Evolutionary conservation across 805 yeast genomes (phyloP), one percentile per base, ranked within the genome.

Genomic region (Saturnispora zaruensis): DNA sequence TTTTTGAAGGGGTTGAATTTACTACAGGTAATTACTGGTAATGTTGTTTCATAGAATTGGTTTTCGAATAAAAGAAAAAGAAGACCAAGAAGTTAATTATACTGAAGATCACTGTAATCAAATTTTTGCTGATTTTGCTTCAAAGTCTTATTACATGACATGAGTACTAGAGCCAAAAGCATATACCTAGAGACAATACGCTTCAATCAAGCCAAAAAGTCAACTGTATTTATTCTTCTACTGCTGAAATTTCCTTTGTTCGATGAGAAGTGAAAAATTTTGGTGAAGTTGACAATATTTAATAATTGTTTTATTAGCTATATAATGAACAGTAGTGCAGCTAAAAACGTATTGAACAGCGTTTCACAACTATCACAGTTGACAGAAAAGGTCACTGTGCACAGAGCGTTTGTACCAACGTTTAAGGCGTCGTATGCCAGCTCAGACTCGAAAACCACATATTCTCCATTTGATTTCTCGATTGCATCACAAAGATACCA

Each of bases 401-500:
- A 32, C 48, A 62, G 55, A 41, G 64, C 60, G 54, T 72, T 77
- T 46, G 66, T 67, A 54, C 65, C 69, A 45, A 51, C 55, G 8
- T 72, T 76, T 52, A 65, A 74, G 33, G 74, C 70, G 59, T 21
- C 40, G 13, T 47, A 41, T 26, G 36, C 20, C 7, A 38, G 44
- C 24, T n/a, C 16, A 9, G 50, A 47, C 11, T 32, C 41, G 5
- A 73, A 66, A 44, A 67, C 75, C 4, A 76, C 79, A 0, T 88
- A 88, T 62, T 91, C 85, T 57, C 93, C 96, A 46, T 83, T 82
- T 66, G 95, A 87, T 64, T 87, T 87, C 58, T 77, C 86, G 28
- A 65, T 79, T 59, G 78, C 82, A 43, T 78, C 76, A 56, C 59
- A 78, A 36, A 70, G 74, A 53, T 75, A 79, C 57, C 81, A 78